Evolutionary conservation across 805 yeast genomes (phyloP), one percentile per base, ranked within the genome.

Genomic region (Metschnikowia lachancei): DNA sequence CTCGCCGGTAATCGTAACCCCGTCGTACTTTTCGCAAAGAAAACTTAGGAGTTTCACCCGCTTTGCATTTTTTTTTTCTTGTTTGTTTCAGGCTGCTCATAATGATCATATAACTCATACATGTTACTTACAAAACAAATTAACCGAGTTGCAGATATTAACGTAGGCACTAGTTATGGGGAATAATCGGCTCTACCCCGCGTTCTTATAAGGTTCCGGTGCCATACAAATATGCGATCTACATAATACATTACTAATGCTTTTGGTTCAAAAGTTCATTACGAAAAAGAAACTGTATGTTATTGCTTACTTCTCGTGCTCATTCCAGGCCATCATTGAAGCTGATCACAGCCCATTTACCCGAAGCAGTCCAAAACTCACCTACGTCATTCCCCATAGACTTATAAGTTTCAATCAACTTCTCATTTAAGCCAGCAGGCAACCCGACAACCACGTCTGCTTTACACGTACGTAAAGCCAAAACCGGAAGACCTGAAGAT

Each of bases 401-500:
- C 58, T 72, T 78, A 86, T 87, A 91, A 36, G 69, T 66, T 47
- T 75, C 65, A 37, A 79, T 74, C 52, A 92, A 74, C 59, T 81
- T 74, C 56, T 84, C 90, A 54, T 86, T 87, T 35, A 79, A 68
- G 3, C 96, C 97, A 33, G 72, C 75, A 3, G 76, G 74, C 52
- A 94, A 77, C 1, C 95, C 98, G 34, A 87, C 97, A 44, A 86
- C 83, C 6, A 91, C 98, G 63, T 94, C 99, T 1, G 98, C 97
- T 68, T 94, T 94, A 65, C 96, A 85, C 2, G 98, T 94, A 72
- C 99, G 82, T 57, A 94, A 75, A 29, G 95, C 79, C 48, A 89
- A 71, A 22, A 88, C 56, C 13, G 81, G 82, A 45, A 94, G 70
- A 8, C 43, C 83, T 26, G 82, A 76, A 0, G 65, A 54, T 1